phyloP scores from a whole-genome alignment of 495 filamentous ascomycete species.

The Xylaria nigripes region DNA sequence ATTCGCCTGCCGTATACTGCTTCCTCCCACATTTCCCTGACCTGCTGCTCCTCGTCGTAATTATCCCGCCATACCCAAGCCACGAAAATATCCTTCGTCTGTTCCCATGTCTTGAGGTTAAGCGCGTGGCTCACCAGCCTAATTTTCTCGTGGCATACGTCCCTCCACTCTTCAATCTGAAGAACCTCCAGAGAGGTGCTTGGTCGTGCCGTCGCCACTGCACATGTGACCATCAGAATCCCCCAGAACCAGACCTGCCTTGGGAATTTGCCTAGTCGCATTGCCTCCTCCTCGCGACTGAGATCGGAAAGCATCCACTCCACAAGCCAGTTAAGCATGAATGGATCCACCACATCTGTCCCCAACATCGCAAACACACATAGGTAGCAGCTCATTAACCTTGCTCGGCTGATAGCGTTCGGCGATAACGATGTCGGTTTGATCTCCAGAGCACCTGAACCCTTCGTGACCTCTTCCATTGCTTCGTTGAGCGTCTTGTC shows the following conservation, averaged over 20 bases:
- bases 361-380: conserved; percentile 12
- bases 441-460: neutral
- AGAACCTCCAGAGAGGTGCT: conserved; percentile 9
- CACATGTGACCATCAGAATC: conserved; percentile 11
- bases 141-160: conserved; percentile 12
- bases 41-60: conserved; percentile 13
- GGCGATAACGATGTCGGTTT: conserved; percentile 9
- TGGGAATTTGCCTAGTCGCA: conserved; percentile 12
- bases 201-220: conserved; percentile 10
- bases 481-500: conserved; percentile 11
- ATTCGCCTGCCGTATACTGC: conserved; percentile 9
- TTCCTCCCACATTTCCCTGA: conserved; percentile 14
- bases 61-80: conserved; percentile 13
- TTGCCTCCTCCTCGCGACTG: conserved; percentile 11
- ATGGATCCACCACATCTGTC: conserved; percentile 10
- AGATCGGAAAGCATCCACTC: conserved; percentile 13
- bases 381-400: conserved; percentile 12
- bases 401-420: conserved; percentile 7
- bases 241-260: conserved; percentile 15
- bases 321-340: conserved; percentile 14
- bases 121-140: conserved; percentile 12
- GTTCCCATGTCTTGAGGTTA: conserved; percentile 12
- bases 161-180: conserved; percentile 13
- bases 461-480: conserved; percentile 6
- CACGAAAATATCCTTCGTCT: conserved; percentile 10